Percentiles rank a stretch among this genome's conserved stretches.
These are phyloP conservation scores for Hypoxylon sp. DNA, from an alignment of 2,329 filamentous ascomycete species.

Conservation along the genomic window DNA sequence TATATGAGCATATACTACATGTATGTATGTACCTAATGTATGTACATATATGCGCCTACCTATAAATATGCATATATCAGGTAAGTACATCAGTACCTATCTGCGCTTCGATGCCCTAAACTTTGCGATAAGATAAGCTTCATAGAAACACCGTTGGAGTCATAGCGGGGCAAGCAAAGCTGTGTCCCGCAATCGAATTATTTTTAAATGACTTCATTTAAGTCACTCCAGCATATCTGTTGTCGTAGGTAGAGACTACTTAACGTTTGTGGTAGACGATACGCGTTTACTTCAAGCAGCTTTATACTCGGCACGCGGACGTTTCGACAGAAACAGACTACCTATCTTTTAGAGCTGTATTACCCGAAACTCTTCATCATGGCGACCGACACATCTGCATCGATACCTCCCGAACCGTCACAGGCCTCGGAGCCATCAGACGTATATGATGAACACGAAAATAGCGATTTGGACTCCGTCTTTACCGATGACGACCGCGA, in stretches of 20 bases:
- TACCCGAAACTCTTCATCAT: conserved; percentile 27
- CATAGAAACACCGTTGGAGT: neutral
- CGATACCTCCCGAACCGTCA: conserved; percentile 62
- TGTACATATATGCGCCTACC: too few relatives aligned
- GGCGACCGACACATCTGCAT: conserved; percentile 50
- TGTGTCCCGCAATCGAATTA: conserved; percentile 5
- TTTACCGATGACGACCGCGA: conserved; percentile 65
- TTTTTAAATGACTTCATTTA: conserved; percentile 15
- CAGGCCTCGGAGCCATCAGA: conserved; percentile 51
- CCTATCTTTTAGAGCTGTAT: neutral
- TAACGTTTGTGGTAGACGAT: neutral
- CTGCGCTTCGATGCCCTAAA: conserved; percentile 14
- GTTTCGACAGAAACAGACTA: neutral
- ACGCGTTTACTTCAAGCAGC: neutral
- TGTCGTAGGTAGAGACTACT: neutral
- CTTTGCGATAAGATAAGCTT: conserved; percentile 37
- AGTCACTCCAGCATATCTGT: conserved; percentile 7
- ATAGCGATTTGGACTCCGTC: conserved; percentile 60
- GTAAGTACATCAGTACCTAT: neutral
- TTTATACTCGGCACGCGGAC: neutral
- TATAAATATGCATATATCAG: too few relatives aligned
- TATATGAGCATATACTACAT: too few relatives aligned
- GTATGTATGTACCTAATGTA: too few relatives aligned
- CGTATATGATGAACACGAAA: conserved; percentile 48
- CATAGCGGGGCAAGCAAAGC: conserved; percentile 12